Base-by-base conservation (phyloP, 1,284 basidiomycete genomes). In the Naganishia sp. region DNA sequence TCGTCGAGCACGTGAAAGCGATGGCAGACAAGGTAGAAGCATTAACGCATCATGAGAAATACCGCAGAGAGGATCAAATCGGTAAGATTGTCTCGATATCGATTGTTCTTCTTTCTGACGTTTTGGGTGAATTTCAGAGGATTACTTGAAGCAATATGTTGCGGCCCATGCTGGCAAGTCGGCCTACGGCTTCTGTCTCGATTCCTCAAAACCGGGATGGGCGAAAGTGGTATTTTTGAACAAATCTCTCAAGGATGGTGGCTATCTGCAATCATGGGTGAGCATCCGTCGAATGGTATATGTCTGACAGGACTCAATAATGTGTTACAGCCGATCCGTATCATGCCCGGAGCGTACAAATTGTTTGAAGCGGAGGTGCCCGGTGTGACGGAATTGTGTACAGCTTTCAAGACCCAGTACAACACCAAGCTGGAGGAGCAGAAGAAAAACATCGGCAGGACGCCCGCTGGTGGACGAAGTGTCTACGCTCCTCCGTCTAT, bases 1-100 rank as follows among this genome's bases (percentile, higher is more conserved):
- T 99, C 73, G 94, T 98, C 78, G 94, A 94, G 75, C 94, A 99
- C 77, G 88, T 99, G 63, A 90, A 94, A 82, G 90, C 94, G 10
- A 96, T 94, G 84, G 89, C 90, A 54, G 87, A 91, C 66, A 90
- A 92, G 75, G 90, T 98, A 5, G 94, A 98, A 77, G 93, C 98
- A 77, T 82, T 99, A 70, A 94, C 94, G 87, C 86, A 88, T 54
- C 92, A 95, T 76, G 96, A 99, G 75, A 97, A 97, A 80, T 99
- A 90, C 85, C 94, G 88, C 25, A 84, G 89, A 31, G 90, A 94
- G 77, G 88, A 92, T 69, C 90, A 96, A 73, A 85, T 99, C 64
- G 90, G 92, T 94, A 72, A 79, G 92, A 18, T 3, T 13, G 6
- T 39, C 51, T 28, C 13, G 46, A 15, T 18, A 31, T 66, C n/a